phyloP scores from a whole-genome alignment of 495 filamentous ascomycete genomes.

The Penicillium arizonense region DNA sequence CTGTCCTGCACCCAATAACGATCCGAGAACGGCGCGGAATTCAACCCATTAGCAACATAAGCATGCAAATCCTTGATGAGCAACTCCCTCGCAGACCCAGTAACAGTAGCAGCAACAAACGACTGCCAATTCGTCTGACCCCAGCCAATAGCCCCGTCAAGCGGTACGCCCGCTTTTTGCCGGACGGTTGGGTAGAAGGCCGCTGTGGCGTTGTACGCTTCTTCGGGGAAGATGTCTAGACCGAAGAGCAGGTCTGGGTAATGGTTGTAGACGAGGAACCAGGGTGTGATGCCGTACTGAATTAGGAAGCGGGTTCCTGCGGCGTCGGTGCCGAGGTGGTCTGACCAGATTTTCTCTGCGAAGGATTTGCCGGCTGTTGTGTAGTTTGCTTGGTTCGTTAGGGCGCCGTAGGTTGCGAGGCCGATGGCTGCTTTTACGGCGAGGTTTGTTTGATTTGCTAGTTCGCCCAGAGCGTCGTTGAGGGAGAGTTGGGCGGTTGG shows the following conservation, averaged over 20 bases:
- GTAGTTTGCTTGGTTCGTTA: slow-evolving; percentile 35
- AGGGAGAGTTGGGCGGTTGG: slow-evolving; percentile 45
- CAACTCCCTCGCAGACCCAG: slow-evolving; percentile 14
- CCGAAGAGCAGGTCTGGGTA: slow-evolving; percentile 39
- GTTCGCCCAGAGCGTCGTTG: slow-evolving; percentile 45
- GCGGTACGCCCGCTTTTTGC: slow-evolving; percentile 30
- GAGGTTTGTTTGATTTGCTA: slow-evolving; percentile 50
- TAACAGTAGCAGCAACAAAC: slow-evolving; percentile 28
- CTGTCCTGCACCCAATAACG: slow-evolving; percentile 25
- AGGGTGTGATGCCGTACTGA: slow-evolving; percentile 31
- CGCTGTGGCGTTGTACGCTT: slow-evolving; percentile 32
- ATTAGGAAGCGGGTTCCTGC: slow-evolving; percentile 39
- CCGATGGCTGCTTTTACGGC: slow-evolving; percentile 52
- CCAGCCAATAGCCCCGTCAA: slow-evolving; percentile 31
- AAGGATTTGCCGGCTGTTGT: slow-evolving; percentile 29
- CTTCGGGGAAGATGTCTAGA: slow-evolving; percentile 34
- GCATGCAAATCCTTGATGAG: slow-evolving; percentile 36
- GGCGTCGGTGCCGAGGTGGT: slow-evolving; percentile 32
- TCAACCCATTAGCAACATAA: slow-evolving; percentile 39
- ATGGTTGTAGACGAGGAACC: slow-evolving; percentile 38
- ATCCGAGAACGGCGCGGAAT: slow-evolving; percentile 40
- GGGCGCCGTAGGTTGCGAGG: slow-evolving; percentile 37
- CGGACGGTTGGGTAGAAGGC: slow-evolving; percentile 31
- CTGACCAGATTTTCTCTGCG: slow-evolving; percentile 39
- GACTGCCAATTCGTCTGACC: slow-evolving; percentile 42